Percentiles rank a stretch among this genome's conserved stretches.
These are phyloP conservation scores for Amphibolis antarctica DNA, from an alignment of 106 monocot genomes.

Conservation along the genomic window DNA sequence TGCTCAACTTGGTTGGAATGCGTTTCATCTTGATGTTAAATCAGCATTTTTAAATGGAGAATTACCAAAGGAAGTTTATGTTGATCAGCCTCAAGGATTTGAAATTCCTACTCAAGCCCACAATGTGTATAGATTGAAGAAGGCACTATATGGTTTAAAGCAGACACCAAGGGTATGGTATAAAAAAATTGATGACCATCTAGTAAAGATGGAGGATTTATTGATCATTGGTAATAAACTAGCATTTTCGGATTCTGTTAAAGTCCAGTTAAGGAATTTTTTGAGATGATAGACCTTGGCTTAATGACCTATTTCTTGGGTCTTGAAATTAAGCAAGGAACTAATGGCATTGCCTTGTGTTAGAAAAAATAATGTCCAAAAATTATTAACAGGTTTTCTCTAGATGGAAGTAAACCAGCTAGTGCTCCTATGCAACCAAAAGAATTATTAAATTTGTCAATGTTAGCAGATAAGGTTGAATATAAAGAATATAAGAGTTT, in stretches of 20 bases:
- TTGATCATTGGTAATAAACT: background rate
- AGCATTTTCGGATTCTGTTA: slow-evolving; percentile 1
- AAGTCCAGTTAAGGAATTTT: background rate
- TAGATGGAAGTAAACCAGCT: background rate
- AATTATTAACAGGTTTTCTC: background rate
- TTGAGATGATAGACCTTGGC: slow-evolving; percentile 8
- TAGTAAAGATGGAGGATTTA: background rate
- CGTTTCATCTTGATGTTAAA: slow-evolving; percentile 6
- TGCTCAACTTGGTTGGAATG: background rate
- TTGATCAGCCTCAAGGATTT: background rate
- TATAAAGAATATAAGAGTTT: background rate
- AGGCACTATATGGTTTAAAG: slow-evolving; percentile 3
- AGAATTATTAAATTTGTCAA: background rate
- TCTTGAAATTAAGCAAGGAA: slow-evolving; percentile 4
- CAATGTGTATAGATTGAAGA: slow-evolving; percentile 3
- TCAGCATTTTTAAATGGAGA: slow-evolving; percentile 9
- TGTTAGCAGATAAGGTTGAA: background rate
- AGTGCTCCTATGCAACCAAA: background rate
- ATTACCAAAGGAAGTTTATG: slow-evolving; percentile 4
- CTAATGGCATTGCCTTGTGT: background rate
- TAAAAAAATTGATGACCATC: background rate
- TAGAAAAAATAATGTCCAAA: slow-evolving; percentile 1
- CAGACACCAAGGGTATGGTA: slow-evolving; percentile 10
- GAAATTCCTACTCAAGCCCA: background rate
- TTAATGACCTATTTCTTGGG: slow-evolving; percentile 3